These are phyloP conservation scores for Boletus sp. DNA, from an alignment of 768 basidiomycete species.

Conservation along the genomic window DNA sequence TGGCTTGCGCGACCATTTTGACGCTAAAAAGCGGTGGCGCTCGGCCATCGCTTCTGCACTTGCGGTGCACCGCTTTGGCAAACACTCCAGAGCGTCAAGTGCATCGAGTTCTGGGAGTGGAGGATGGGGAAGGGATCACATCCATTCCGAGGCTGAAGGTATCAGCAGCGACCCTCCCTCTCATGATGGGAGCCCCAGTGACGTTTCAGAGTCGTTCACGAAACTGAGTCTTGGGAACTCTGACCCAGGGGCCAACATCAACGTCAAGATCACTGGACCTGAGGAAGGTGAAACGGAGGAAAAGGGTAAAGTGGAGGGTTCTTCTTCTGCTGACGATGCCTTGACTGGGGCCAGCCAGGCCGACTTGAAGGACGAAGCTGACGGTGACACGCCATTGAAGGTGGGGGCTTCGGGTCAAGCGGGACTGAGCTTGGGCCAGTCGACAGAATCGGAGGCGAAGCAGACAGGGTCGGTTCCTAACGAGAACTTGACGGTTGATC, in stretches of 20 bases:
- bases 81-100: slow-evolving; percentile 24
- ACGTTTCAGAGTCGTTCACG: slow-evolving; percentile 20
- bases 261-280: slow-evolving; percentile 38
- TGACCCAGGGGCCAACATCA: slow-evolving; percentile 38
- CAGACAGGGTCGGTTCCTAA: not conserved
- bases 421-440: not conserved
- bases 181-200: slow-evolving; percentile 30
- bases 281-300: slow-evolving; percentile 25
- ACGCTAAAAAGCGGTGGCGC: slow-evolving; percentile 71
- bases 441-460: slow-evolving; percentile 2
- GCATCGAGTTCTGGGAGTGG: slow-evolving; percentile 32
- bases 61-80: slow-evolving; percentile 34
- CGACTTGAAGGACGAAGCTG: slow-evolving; percentile 11
- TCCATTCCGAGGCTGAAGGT: slow-evolving; percentile 21
- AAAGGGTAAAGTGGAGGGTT: slow-evolving; percentile 24
- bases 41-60: slow-evolving; percentile 58
- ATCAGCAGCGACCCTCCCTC: slow-evolving; percentile 34
- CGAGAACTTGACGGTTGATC: not conserved
- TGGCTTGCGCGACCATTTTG: slow-evolving; percentile 80
- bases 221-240: slow-evolving; percentile 30
- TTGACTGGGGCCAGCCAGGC: slow-evolving; percentile 19
- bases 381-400: not conserved
- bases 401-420: not conserved
- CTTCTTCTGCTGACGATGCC: slow-evolving; percentile 15
- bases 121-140: slow-evolving; percentile 36